These are phyloP conservation scores for Ceratobasidium sp. DNA, from an alignment of 1,284 basidiomycete species.

Conservation along the genomic window DNA sequence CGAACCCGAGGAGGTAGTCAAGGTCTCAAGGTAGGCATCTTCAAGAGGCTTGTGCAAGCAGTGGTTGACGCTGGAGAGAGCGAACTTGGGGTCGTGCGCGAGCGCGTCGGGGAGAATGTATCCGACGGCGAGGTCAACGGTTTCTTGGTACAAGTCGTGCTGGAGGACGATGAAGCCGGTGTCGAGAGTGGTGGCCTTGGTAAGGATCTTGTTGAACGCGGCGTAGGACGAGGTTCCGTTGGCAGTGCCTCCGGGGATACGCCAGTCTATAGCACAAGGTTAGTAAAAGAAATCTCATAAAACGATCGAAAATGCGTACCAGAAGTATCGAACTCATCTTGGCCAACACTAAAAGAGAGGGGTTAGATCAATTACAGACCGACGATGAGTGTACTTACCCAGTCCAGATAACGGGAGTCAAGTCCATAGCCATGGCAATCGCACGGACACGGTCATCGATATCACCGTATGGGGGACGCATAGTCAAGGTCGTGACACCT, in stretches of 20 bases:
- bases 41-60: constrained; percentile 72
- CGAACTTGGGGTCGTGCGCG: constrained; percentile 71
- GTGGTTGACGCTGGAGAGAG: constrained; percentile 72
- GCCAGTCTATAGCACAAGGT: constrained; percentile 74
- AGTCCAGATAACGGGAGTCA: constrained; percentile 83
- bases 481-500: constrained; percentile 85
- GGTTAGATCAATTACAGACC: constrained; percentile 56
- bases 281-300: constrained; percentile 49
- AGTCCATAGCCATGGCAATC: constrained; percentile 84
- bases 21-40: constrained; percentile 78
- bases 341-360: constrained; percentile 39
- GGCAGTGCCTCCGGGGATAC: constrained; percentile 78
- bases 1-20: constrained; percentile 57
- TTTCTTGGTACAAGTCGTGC: constrained; percentile 88
- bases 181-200: constrained; percentile 55
- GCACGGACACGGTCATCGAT: constrained; percentile 90
- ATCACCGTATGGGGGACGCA: constrained; percentile 78
- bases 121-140: constrained; percentile 89
- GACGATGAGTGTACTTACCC: constrained; percentile 54
- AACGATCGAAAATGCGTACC: constrained; percentile 59
- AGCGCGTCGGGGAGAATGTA: constrained; percentile 84
- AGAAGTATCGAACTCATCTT: constrained; percentile 82
- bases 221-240: constrained; percentile 66
- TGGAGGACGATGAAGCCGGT: constrained; percentile 89
- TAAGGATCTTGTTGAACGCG: constrained; percentile 60